Evolutionary conservation across 1,139 yeast genomes (phyloP).

Genomic region (Geotrichum macrosporum): DNA sequence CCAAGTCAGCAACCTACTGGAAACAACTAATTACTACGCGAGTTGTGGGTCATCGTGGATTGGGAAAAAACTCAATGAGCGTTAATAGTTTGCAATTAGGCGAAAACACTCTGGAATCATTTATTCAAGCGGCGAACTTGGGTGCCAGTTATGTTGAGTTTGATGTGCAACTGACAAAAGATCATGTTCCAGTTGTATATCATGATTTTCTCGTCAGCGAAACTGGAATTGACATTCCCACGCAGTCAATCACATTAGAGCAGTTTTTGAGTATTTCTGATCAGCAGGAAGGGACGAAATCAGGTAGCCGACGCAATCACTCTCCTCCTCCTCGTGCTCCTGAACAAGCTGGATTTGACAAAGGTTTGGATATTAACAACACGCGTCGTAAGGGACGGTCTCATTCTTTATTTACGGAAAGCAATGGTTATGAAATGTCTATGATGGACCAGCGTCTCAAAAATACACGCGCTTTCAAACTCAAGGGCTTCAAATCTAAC

Average conservation of each 20-base stretch:
- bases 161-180: slow-evolving; percentile 96
- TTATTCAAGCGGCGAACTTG: slow-evolving; percentile 92
- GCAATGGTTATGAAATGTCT: slow-evolving; percentile 29
- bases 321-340: no score
- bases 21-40: slow-evolving; percentile 81
- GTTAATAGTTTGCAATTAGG: slow-evolving; percentile 85
- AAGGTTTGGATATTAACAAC: no score
- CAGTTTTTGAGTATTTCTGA: slow-evolving; percentile 60
- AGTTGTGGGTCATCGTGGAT: slow-evolving; percentile 94
- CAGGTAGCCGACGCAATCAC: no score
- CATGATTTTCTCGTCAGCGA: slow-evolving; percentile 96
- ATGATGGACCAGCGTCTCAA: slow-evolving; percentile 64
- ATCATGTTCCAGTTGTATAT: slow-evolving; percentile 84
- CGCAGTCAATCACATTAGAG: slow-evolving; percentile 87
- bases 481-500: slow-evolving; percentile 86
- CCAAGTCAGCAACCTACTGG: slow-evolving; percentile 84
- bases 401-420: slow-evolving; percentile 26
- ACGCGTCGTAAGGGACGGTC: no score
- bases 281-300: no score
- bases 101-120: slow-evolving; percentile 92
- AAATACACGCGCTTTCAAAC: slow-evolving; percentile 81
- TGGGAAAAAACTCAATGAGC: slow-evolving; percentile 75
- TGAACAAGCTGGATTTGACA: no score
- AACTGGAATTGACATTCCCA: slow-evolving; percentile 93
- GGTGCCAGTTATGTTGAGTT: slow-evolving; percentile 79